Percentiles rank a stretch among this genome's conserved stretches.
Evolutionary conservation across 2,329 filamentous ascomycete genomes (phyloP).

Genomic region (Hymenoscyphus linearis): DNA sequence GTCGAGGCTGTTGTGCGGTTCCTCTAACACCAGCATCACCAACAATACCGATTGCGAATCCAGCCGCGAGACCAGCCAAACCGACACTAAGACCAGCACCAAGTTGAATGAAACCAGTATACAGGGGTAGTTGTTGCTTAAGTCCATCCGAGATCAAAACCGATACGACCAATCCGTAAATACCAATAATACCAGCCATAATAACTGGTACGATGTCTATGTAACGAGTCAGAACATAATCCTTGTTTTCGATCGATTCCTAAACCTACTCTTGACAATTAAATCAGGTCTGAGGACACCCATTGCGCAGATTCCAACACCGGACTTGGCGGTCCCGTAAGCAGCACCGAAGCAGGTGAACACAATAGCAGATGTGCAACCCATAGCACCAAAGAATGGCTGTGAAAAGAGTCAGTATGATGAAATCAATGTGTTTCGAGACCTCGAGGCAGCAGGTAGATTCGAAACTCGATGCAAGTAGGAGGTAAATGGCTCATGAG

Average conservation of each 20-base stretch:
- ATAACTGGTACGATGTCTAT: conserved; percentile 98
- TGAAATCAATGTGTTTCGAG: conserved; percentile 17
- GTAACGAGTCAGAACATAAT: conserved; percentile 15
- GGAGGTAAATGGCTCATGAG: conserved; percentile 15
- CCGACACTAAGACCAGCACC: conserved; percentile 79
- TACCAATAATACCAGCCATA: conserved; percentile 99
- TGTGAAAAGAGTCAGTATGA: conserved; percentile 33
- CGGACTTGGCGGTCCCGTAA: conserved; percentile 98
- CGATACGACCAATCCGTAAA: conserved; percentile 87
- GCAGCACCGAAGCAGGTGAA: conserved; percentile 96
- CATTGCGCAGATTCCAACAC: conserved; percentile 97
- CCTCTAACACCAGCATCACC: conserved; percentile 85
- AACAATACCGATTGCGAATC: conserved; percentile 82
- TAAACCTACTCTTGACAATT: conserved; percentile 91
- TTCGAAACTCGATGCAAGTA: conserved; percentile 8
- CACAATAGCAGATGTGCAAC: conserved; percentile 90
- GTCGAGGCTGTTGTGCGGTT: conserved; percentile 63
- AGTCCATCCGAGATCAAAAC: conserved; percentile 80
- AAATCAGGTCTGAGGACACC: conserved; percentile 96
- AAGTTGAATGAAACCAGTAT: conserved; percentile 79
- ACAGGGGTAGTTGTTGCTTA: conserved; percentile 66
- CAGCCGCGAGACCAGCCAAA: conserved; percentile 76
- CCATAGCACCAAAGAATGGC: conserved; percentile 96
- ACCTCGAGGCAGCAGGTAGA: conserved; percentile 1
- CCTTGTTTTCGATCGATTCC: neutral